phyloP scores from a whole-genome alignment of 768 basidiomycete species.

The Tricholoma hemisulphureum region DNA sequence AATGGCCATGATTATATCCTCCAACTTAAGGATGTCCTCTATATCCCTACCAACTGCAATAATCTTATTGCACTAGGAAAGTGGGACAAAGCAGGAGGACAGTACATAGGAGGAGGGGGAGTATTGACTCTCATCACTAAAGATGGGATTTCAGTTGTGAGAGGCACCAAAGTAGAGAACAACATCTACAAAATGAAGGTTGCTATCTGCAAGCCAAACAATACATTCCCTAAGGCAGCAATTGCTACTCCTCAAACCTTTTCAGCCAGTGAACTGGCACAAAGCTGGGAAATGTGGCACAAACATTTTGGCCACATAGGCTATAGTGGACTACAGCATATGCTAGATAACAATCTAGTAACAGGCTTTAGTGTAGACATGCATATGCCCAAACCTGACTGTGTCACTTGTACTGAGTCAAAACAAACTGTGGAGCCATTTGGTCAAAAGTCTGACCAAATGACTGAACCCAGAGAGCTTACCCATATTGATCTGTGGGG shows the following conservation, averaged over 20 bases:
- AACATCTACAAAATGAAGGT: conserved; percentile 1
- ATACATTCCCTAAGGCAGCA: not conserved
- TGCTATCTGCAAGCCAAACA: not conserved
- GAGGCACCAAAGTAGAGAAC: not conserved
- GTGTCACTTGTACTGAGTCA: not conserved
- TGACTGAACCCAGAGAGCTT: conserved; percentile 9
- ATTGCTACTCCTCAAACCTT: not conserved
- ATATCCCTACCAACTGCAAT: not conserved
- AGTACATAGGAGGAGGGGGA: not conserved
- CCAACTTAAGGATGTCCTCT: too few species aligned
- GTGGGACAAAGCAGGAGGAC: too few species aligned
- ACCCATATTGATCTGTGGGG: conserved; percentile 11
- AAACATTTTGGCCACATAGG: not conserved
- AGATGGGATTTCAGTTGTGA: not conserved
- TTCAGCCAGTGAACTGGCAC: not conserved
- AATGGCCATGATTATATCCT: not conserved
- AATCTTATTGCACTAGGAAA: not conserved
- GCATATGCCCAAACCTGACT: conserved; percentile 5
- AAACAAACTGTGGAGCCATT: not conserved
- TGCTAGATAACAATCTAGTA: not conserved
- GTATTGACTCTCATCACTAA: not conserved
- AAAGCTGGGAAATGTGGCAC: conserved; percentile 1
- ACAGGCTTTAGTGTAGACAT: not conserved
- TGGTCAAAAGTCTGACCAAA: not conserved
- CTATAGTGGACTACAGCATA: not conserved